Evolutionary conservation across 2,329 filamentous ascomycete genomes (phyloP).

Genomic region (Ceratocystis cacaofunesta): DNA sequence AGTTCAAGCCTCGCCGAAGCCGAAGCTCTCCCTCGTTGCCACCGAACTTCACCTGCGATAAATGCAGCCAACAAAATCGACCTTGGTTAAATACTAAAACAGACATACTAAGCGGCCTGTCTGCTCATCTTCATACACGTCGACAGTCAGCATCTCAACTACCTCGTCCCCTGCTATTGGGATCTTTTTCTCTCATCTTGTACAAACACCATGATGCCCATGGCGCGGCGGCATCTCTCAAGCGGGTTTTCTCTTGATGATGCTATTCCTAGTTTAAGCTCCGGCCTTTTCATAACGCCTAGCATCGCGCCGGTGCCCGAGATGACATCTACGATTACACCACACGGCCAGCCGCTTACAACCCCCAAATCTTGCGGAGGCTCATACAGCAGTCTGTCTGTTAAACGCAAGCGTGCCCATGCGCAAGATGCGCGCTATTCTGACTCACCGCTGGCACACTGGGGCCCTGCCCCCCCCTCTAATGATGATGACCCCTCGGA

Average conservation of each 20-base stretch:
- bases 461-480: not conserved
- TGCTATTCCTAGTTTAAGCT: slow-evolving; percentile 2
- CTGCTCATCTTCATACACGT: too few relatives aligned
- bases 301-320: not conserved
- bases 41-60: not conserved
- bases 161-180: not conserved
- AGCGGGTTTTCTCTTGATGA: slow-evolving; percentile 9
- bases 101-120: not conserved
- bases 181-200: not conserved
- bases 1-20: not conserved
- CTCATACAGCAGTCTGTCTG: not conserved
- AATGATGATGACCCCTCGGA: slow-evolving; percentile 5
- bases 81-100: not conserved
- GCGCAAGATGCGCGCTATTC: not conserved
- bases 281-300: not conserved
- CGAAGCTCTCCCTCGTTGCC: not conserved
- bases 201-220: slow-evolving; percentile 4
- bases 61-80: not conserved
- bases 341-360: not conserved
- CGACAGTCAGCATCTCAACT: not conserved
- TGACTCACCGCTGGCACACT: not conserved
- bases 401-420: slow-evolving; percentile 9
- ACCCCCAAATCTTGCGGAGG: not conserved
- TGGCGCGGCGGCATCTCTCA: slow-evolving; percentile 2
- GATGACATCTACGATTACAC: not conserved